Base-by-base conservation (phyloP, 1,284 basidiomycete genomes). In the Sanghuangporus sanghuang region DNA sequence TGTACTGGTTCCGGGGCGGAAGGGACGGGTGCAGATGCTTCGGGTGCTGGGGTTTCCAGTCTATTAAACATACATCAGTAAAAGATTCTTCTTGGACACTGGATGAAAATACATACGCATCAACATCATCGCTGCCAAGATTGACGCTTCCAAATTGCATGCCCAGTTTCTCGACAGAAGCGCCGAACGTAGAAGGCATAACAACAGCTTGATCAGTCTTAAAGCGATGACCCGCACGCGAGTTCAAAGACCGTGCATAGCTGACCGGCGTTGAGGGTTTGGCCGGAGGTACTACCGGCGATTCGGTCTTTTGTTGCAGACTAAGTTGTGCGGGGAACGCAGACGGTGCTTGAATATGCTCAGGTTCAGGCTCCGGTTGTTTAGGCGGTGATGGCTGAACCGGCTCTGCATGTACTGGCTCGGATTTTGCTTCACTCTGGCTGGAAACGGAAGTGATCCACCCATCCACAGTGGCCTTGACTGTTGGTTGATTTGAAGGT, bases 61-160 rank as follows among this genome's bases (percentile, higher is more conserved):
- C 44, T 66, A 38, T 38, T 14, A 14, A 6, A 54, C 16, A 54
- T n/a, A 3, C 12, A n/a, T 54, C 7, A 54, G 27, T 38, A 38
- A 11, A 5, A 14, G 18, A 3, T n/a, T 53, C 32, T 12, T 27
- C 11, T 11, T 6, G 53, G 14, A 39, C 14, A 23, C 11, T 36
- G 59, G 27, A 9, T 21, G 56, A 49, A 23, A 54, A 35, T 5
- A 78, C 83, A 70, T 70, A 85, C 83, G 78, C 69, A 32, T 77
- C 67, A 35, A 85, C 69, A 61, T 81, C 81, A 59, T 90, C 88
- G 16, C 85, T 87, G 46, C 83, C 85, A 39, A 92, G 78, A 72
- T 82, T 86, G 67, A 92, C 75, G 72, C 89, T 91, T 46, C 90
- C 90, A 69, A 92, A 92, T 69, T 92, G 90, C 90, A 92, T 90